Conservation (phyloP, 768 basidiomycete genomes). For the Lactarius sanguifluus region DNA sequence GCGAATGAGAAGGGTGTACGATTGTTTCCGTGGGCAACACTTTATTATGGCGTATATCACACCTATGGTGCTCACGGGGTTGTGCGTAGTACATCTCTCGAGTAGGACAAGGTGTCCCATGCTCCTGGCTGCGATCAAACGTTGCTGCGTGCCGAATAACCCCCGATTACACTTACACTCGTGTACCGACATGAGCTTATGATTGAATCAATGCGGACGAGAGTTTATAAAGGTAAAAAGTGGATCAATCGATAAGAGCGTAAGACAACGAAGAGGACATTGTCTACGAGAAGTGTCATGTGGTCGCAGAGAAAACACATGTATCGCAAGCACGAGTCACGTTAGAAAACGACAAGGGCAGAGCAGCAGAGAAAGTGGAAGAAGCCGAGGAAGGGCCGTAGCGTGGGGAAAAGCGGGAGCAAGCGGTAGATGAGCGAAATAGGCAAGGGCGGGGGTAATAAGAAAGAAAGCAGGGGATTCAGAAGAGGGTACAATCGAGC, state of each 20-base stretch:
- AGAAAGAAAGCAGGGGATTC: background rate
- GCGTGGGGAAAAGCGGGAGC: background rate
- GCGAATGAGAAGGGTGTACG: slow-evolving; percentile 12
- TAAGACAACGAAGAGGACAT: background rate
- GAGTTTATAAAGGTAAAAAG: slow-evolving; percentile 15
- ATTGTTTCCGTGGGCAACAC: slow-evolving; percentile 9
- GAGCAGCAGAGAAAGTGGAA: background rate
- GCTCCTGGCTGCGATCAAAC: slow-evolving; percentile 15
- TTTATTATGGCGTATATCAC: slow-evolving; percentile 12
- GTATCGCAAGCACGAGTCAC: background rate
- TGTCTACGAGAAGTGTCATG: background rate
- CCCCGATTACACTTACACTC: slow-evolving; percentile 3
- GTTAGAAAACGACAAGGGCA: background rate
- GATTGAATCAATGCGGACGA: background rate
- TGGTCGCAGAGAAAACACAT: background rate
- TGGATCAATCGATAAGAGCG: slow-evolving; percentile 21
- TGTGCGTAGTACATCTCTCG: slow-evolving; percentile 7
- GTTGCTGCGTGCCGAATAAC: slow-evolving; percentile 19
- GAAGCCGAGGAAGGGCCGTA: background rate
- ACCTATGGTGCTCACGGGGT: background rate
- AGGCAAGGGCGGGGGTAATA: slow-evolving; percentile 13
- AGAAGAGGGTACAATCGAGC: slow-evolving; percentile 13
- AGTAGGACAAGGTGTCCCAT: slow-evolving; percentile 16
- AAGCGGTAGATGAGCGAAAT: background rate
- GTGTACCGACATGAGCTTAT: slow-evolving; percentile 10